These are phyloP conservation scores for Talaromyces sp. DNA, from an alignment of 2,329 filamentous ascomycete genomes.

Conservation along the genomic window DNA sequence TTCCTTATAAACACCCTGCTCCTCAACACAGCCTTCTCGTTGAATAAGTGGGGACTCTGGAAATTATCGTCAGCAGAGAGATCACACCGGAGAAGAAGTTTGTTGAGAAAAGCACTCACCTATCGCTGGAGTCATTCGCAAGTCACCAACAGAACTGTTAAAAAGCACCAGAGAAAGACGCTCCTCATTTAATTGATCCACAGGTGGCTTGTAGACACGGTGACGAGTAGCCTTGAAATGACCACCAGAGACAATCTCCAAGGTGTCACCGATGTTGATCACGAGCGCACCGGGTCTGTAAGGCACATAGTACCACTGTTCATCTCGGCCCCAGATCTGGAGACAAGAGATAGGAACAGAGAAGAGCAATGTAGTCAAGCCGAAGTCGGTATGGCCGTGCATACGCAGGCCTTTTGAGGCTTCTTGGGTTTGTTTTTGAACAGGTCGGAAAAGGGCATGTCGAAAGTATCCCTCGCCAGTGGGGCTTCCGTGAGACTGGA, in stretches of 20 bases:
- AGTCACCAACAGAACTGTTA: conserved; percentile 50
- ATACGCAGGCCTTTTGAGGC: conserved; percentile 44
- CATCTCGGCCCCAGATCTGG: conserved; percentile 49
- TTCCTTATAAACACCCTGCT: conserved; percentile 51
- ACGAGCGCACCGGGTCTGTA: conserved; percentile 51
- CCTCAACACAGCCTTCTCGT: conserved; percentile 47
- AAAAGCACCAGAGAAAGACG: conserved; percentile 45
- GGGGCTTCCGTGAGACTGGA: conserved; percentile 48
- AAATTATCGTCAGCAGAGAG: neutral
- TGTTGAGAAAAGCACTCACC: conserved; percentile 21
- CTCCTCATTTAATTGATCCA: conserved; percentile 36
- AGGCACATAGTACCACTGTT: conserved; percentile 52
- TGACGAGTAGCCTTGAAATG: conserved; percentile 53
- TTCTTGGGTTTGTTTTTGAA: conserved; percentile 38
- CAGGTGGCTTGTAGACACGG: conserved; percentile 47
- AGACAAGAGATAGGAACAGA: conserved; percentile 52
- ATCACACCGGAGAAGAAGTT: neutral
- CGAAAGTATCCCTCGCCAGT: conserved; percentile 52
- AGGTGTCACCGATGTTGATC: conserved; percentile 52
- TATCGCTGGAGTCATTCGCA: conserved; percentile 47
- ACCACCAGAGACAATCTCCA: conserved; percentile 51
- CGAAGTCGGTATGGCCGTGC: conserved; percentile 54
- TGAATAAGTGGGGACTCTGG: conserved; percentile 43
- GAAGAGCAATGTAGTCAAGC: conserved; percentile 51
- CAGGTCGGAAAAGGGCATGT: conserved; percentile 48